Percentiles rank a stretch among this genome's conserved stretches.
phyloP scores from a whole-genome alignment of 306 rosid species.

The Leucaena leucocephala region DNA sequence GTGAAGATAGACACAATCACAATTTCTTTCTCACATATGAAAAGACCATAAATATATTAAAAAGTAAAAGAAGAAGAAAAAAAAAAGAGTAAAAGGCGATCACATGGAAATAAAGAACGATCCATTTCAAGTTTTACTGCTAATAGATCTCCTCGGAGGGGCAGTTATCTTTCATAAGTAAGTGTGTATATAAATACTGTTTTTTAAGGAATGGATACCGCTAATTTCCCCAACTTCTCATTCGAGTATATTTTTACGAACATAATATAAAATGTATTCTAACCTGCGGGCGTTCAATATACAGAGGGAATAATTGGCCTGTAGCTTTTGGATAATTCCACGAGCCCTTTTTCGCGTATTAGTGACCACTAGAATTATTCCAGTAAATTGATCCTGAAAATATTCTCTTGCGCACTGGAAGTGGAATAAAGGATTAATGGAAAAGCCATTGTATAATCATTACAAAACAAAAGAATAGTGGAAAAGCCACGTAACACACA shows the following conservation, averaged over 20 bases:
- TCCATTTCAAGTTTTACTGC: neutral
- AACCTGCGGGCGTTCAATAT: neutral
- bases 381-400: conserved; percentile 20
- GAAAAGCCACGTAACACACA: neutral
- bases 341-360: neutral
- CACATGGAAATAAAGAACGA: conserved; percentile 14
- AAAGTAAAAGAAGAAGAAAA: neutral
- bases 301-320: neutral
- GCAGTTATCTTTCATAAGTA: neutral
- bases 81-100: conserved; percentile 14
- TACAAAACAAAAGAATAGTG: neutral
- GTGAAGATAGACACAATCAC: neutral
- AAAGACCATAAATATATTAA: neutral
- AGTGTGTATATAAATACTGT: neutral
- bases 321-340: neutral
- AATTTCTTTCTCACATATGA: neutral
- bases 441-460: neutral
- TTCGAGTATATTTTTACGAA: neutral
- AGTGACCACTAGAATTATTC: conserved; percentile 6
- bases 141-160: neutral
- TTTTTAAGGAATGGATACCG: neutral
- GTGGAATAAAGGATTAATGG: conserved; percentile 24
- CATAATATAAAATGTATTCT: neutral
- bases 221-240: neutral
- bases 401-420: conserved; percentile 14